These are phyloP conservation scores for Heritiera fomes DNA, from an alignment of 345 rosid species.

Conservation along the genomic window DNA sequence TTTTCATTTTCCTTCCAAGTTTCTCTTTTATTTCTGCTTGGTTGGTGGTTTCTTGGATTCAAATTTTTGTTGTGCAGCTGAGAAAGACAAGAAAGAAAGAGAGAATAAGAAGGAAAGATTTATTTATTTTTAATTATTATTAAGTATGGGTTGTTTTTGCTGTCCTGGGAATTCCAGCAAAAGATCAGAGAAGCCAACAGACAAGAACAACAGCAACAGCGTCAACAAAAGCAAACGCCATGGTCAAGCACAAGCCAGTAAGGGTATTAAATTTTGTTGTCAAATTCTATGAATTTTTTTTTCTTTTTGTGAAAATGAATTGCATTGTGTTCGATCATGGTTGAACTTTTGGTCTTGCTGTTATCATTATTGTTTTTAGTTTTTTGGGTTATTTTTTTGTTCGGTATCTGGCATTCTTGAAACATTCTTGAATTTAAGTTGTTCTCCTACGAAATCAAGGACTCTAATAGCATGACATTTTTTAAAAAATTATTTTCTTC, in stretches of 20 bases:
- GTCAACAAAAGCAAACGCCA: constrained; percentile 27
- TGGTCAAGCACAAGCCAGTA: constrained; percentile 40
- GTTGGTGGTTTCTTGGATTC: neutral
- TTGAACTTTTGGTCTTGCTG: neutral
- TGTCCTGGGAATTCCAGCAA: constrained; percentile 44
- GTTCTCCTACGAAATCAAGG: neutral
- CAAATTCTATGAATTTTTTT: neutral
- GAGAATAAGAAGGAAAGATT: neutral
- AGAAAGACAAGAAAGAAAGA: neutral
- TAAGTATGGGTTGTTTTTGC: constrained; percentile 68
- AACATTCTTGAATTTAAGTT: neutral
- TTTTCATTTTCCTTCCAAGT: neutral
- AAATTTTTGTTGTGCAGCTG: neutral
- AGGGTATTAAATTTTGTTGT: constrained; percentile 37
- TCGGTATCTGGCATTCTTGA: neutral
- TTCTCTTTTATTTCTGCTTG: neutral
- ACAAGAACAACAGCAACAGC: constrained; percentile 14
- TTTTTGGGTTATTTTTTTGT: neutral
- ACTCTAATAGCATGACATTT: neutral
- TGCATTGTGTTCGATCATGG: constrained; percentile 21
- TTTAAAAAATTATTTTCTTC: neutral
- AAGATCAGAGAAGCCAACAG: constrained; percentile 35
- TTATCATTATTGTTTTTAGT: neutral
- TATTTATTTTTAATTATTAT: neutral
- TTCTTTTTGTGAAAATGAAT: neutral